Conservation (phyloP, 176 grass and related monocot species). For the Thalia dealbata region DNA sequence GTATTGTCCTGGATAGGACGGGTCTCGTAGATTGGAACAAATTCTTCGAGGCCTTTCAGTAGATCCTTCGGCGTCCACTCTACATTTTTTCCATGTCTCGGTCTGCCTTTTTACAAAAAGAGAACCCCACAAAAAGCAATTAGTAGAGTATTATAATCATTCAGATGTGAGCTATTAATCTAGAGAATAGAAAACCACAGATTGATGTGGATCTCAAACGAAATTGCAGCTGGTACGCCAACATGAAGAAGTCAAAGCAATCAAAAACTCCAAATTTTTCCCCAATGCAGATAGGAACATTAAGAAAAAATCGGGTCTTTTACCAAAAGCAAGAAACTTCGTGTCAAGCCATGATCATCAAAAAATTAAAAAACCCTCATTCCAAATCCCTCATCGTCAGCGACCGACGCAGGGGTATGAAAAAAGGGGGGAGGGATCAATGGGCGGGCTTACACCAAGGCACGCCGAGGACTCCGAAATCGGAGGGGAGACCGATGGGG, state of each 20-base stretch:
- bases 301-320: background rate
- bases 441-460: slow-evolving; percentile 88
- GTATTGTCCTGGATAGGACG: slow-evolving; percentile 84
- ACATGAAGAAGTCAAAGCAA: background rate
- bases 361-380: background rate
- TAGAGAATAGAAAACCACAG: background rate
- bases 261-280: background rate
- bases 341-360: background rate
- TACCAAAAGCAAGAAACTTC: background rate
- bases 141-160: slow-evolving; percentile 5
- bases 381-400: slow-evolving; percentile 1
- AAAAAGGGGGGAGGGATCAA: background rate
- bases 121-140: slow-evolving; percentile 2
- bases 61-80: slow-evolving; percentile 62
- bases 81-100: slow-evolving; percentile 54
- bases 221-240: background rate
- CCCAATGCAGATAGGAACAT: background rate
- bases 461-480: slow-evolving; percentile 80
- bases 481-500: slow-evolving; percentile 46
- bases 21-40: slow-evolving; percentile 68
- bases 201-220: background rate
- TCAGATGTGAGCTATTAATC: background rate
- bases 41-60: slow-evolving; percentile 65
- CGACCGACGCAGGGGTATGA: background rate
- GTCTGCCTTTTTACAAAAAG: slow-evolving; percentile 71